Evolutionary conservation across 371 early-diverging fungal genomes (phyloP).

Genomic region (Haplosporangium sp.): DNA sequence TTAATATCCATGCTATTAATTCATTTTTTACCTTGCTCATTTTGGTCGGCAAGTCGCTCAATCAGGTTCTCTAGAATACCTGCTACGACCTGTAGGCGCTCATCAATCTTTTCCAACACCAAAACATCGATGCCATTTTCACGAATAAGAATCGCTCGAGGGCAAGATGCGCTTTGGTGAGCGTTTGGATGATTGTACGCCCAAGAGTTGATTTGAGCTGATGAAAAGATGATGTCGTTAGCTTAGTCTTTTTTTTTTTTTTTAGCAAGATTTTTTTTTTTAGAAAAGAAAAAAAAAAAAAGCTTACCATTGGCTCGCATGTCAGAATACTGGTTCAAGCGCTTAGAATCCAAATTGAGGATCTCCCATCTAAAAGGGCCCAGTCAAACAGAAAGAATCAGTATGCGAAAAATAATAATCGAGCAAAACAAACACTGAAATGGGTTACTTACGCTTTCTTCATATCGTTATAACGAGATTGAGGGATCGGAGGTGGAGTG

Average conservation of each 20-base stretch:
- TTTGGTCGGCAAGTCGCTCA: constrained; percentile 69
- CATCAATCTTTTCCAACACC: constrained; percentile 63
- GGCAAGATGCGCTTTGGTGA: constrained; percentile 29
- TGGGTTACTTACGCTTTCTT: constrained; percentile 34
- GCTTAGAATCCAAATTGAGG: constrained; percentile 50
- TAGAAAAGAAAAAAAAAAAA: background rate
- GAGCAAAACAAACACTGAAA: background rate
- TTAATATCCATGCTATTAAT: background rate
- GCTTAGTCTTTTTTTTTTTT: background rate
- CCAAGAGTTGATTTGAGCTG: constrained; percentile 34
- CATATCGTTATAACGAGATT: constrained; percentile 42
- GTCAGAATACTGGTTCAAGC: constrained; percentile 43
- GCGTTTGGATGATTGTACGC: constrained; percentile 46
- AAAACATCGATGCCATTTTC: constrained; percentile 68
- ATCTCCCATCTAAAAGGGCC: constrained; percentile 47
- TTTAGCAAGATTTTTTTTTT: background rate
- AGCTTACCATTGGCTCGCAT: constrained; percentile 36
- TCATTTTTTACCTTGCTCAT: constrained; percentile 61
- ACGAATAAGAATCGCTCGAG: constrained; percentile 58
- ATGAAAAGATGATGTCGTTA: background rate
- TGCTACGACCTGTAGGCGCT: constrained; percentile 66
- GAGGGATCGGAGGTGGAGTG: constrained; percentile 7
- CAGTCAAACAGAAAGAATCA: background rate
- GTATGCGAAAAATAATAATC: constrained; percentile 1
- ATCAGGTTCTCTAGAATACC: constrained; percentile 68